Evolutionary conservation across 208 protist genomes (phyloP).

Genomic region (Sergeia podlipaevii): DNA sequence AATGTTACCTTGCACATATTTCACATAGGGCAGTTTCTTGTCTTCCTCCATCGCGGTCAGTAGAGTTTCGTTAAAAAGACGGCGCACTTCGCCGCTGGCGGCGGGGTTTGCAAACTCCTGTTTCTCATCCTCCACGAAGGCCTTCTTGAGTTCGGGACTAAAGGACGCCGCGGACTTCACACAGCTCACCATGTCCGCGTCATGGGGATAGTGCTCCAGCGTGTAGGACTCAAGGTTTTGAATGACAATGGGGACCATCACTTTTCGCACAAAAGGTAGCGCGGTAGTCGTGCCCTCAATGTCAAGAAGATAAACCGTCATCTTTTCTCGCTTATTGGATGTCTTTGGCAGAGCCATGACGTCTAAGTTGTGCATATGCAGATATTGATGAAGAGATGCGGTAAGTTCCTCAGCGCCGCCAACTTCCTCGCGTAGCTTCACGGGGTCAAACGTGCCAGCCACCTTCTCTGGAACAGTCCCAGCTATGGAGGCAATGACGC

Average conservation of each 20-base stretch:
- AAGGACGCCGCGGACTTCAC: conserved; percentile 10
- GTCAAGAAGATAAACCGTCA: conserved; percentile 54
- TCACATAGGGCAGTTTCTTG: conserved; percentile 34
- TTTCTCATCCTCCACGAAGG: conserved; percentile 7
- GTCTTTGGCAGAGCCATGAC: no score
- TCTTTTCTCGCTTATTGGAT: no score
- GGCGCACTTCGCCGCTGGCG: conserved; percentile 8
- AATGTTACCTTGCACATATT: conserved; percentile 72
- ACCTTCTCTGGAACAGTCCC: conserved; percentile 13
- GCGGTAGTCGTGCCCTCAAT: conserved; percentile 87
- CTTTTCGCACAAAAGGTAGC: conserved; percentile 53
- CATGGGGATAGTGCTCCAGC: conserved; percentile 24
- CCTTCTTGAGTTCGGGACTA: conserved; percentile 4
- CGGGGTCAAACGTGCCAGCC: no score
- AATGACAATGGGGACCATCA: conserved; percentile 44
- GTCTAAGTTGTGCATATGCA: no score
- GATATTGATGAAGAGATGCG: no score
- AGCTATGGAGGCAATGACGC: conserved; percentile 18
- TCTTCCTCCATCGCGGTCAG: conserved; percentile 9
- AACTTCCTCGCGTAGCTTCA: no score
- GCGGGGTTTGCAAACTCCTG: conserved; percentile 1
- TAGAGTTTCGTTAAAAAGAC: conserved; percentile 25
- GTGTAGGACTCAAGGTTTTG: conserved; percentile 36
- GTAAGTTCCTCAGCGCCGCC: no score
- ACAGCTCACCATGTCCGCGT: conserved; percentile 10